phyloP scores from a whole-genome alignment of 2,329 filamentous ascomycete species.

The Fusarium subtropicale region DNA sequence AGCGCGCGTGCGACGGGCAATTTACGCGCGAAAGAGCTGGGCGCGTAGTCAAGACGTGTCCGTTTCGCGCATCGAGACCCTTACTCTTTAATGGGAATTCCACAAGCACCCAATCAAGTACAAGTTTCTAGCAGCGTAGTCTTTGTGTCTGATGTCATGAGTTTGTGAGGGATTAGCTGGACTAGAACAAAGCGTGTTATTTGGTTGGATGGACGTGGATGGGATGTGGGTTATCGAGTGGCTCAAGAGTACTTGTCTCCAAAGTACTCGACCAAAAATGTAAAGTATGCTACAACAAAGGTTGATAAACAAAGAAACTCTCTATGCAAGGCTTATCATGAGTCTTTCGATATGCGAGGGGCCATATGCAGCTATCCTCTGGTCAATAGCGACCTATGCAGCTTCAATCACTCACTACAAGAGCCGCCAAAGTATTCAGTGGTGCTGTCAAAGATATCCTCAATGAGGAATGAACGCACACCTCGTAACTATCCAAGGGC shows the following conservation, averaged over 20 bases:
- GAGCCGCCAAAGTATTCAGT: not conserved
- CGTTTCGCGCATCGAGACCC: conserved; percentile 37
- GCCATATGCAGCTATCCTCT: not conserved
- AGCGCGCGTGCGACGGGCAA: conserved; percentile 41
- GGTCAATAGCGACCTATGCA: not conserved
- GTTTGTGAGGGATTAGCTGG: conserved; percentile 16
- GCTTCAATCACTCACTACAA: not conserved
- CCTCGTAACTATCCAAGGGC: not conserved
- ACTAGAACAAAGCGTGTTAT: conserved; percentile 35
- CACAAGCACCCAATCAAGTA: conserved; percentile 38
- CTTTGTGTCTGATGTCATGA: conserved; percentile 36
- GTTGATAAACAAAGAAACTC: not conserved
- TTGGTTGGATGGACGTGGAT: conserved; percentile 33
- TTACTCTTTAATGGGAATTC: conserved; percentile 16
- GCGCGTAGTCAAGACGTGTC: conserved; percentile 37
- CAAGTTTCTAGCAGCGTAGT: not conserved
- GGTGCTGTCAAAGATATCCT: not conserved
- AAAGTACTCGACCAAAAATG: conserved; percentile 18
- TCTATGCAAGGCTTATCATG: not conserved
- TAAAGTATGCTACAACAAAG: conserved; percentile 6
- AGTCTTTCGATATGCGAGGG: not conserved
- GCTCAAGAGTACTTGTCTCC: conserved; percentile 19
- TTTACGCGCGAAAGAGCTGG: conserved; percentile 45
- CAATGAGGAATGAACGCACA: not conserved
- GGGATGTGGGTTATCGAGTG: conserved; percentile 17